These are phyloP conservation scores for Strigomonas culicis DNA, from an alignment of 208 protist genomes.

Conservation along the genomic window DNA sequence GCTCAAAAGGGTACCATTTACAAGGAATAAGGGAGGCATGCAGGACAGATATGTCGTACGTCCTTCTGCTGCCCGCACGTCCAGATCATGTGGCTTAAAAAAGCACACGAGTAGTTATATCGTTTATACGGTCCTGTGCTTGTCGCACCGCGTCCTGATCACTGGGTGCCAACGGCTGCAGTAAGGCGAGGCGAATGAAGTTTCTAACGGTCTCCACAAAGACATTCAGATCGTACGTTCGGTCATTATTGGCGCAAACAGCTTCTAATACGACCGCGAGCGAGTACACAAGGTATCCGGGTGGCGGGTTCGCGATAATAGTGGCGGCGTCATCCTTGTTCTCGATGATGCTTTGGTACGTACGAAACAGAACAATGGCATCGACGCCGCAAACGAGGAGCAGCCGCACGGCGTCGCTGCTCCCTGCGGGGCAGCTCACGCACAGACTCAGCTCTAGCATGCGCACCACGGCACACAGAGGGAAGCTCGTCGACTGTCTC, in stretches of 20 bases:
- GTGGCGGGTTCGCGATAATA: constrained; percentile 3
- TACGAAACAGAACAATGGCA: constrained; percentile 56
- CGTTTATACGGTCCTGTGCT: constrained; percentile 8
- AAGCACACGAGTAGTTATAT: not conserved
- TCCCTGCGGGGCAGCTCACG: constrained; percentile 34
- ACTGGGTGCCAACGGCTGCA: not conserved
- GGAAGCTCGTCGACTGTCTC: constrained; percentile 42
- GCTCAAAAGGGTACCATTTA: too few species aligned
- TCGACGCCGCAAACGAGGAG: constrained; percentile 66
- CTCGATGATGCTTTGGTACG: constrained; percentile 54
- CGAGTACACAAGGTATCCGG: constrained; percentile 53
- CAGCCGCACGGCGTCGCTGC: constrained; percentile 44
- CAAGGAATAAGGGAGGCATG: too few species aligned
- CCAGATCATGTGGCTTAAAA: not conserved
- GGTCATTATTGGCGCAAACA: not conserved
- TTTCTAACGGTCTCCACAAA: constrained; percentile 18
- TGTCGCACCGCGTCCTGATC: constrained; percentile 16
- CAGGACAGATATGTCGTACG: too few species aligned
- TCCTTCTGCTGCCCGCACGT: too few species aligned
- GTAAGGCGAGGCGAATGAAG: constrained; percentile 18
- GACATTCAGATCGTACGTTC: constrained; percentile 3
- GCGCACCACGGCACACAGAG: constrained; percentile 61
- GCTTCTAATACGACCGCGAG: constrained; percentile 39
- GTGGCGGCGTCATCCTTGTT: constrained; percentile 39
- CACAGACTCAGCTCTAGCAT: constrained; percentile 61